Conservation (phyloP, 2,329 filamentous ascomycete species). For the Arthrobotrys sinensis region DNA sequence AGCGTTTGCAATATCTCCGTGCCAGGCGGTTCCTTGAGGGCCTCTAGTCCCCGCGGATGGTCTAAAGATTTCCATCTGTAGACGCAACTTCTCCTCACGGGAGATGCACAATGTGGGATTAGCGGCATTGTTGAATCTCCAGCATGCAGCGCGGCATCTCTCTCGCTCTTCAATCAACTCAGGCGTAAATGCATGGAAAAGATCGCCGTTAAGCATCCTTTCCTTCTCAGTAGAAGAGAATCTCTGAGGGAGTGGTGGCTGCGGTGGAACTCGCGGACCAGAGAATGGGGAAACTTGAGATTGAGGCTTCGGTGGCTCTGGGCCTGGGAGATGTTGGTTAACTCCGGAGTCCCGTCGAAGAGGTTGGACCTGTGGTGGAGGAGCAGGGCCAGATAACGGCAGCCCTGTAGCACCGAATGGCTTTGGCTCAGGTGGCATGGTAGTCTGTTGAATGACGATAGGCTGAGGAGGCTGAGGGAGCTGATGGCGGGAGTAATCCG, state of each 20-base stretch:
- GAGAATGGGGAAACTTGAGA: constrained; percentile 73
- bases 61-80: constrained; percentile 77
- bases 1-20: constrained; percentile 49
- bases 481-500: constrained; percentile 46
- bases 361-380: constrained; percentile 63
- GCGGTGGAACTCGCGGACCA: constrained; percentile 74
- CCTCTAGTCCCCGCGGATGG: constrained; percentile 61
- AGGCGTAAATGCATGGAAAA: constrained; percentile 84
- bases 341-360: constrained; percentile 44
- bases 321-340: constrained; percentile 64
- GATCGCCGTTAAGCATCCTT: constrained; percentile 85
- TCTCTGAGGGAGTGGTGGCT: constrained; percentile 66
- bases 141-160: constrained; percentile 83
- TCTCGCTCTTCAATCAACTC: constrained; percentile 87
- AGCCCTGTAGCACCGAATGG: constrained; percentile 51
- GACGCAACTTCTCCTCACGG: constrained; percentile 76
- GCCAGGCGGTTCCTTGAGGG: constrained; percentile 54
- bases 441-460: constrained; percentile 40
- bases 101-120: constrained; percentile 82
- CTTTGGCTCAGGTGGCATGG: constrained; percentile 47
- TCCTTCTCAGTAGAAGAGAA: constrained; percentile 79
- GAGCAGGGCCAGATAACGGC: constrained; percentile 62
- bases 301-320: constrained; percentile 65
- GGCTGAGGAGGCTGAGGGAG: constrained; percentile 29
- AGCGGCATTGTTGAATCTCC: constrained; percentile 84